Percentiles rank a stretch among this genome's conserved stretches.
Evolutionary conservation across 768 basidiomycete species (phyloP).

Genomic region (Boletus rex-veris): DNA sequence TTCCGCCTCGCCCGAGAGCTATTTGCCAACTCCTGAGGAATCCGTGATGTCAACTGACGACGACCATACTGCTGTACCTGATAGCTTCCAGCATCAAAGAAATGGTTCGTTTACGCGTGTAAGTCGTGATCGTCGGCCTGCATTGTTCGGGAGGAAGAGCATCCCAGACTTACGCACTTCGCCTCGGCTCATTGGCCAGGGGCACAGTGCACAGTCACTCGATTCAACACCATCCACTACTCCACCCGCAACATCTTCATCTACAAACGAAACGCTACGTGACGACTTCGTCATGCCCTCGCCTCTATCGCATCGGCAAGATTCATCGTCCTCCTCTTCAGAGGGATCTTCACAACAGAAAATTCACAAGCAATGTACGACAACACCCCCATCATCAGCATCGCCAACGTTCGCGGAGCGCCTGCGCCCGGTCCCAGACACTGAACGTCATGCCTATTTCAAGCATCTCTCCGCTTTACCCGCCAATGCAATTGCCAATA

Average conservation of each 20-base stretch:
- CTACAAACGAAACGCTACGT: slow-evolving; percentile 11
- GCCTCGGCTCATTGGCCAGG: slow-evolving; percentile 35
- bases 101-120: slow-evolving; percentile 50
- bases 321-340: slow-evolving; percentile 41
- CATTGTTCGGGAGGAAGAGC: slow-evolving; percentile 68
- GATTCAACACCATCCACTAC: slow-evolving; percentile 18
- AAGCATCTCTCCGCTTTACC: slow-evolving; percentile 82
- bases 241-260: slow-evolving; percentile 9
- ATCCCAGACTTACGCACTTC: slow-evolving; percentile 75
- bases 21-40: slow-evolving; percentile 56
- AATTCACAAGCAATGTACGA: slow-evolving; percentile 21
- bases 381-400: slow-evolving; percentile 33
- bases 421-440: slow-evolving; percentile 49
- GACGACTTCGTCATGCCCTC: slow-evolving; percentile 38
- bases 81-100: slow-evolving; percentile 39
- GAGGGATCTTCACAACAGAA: slow-evolving; percentile 25
- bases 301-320: slow-evolving; percentile 43
- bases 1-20: slow-evolving; percentile 49
- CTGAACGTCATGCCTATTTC: slow-evolving; percentile 91
- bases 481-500: slow-evolving; percentile 51
- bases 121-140: slow-evolving; percentile 34
- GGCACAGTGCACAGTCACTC: slow-evolving; percentile 23
- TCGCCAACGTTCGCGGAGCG: slow-evolving; percentile 39
- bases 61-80: slow-evolving; percentile 31
- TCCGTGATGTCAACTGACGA: slow-evolving; percentile 51